A percentile compares a stretch with the other conserved stretches of the same genome.
Conservation (phyloP, 192 early-diverging fungal genomes). For the Rhizophagus prolifer region DNA sequence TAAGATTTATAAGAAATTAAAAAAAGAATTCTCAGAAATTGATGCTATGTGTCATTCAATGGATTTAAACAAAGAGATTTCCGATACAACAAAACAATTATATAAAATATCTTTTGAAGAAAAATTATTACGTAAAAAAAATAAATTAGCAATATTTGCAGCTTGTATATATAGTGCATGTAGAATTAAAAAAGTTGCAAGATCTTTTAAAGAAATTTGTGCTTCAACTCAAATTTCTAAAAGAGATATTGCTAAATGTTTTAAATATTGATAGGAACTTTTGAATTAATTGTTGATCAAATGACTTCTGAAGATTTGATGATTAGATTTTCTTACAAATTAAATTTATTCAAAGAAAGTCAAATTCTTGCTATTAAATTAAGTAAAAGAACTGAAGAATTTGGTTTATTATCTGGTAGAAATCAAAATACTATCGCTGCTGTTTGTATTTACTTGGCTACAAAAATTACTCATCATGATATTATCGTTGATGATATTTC, state of each 20-base stretch:
- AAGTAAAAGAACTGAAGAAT: conserved; percentile 67
- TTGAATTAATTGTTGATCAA: conserved; percentile 53
- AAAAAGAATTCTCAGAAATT: conserved; percentile 73
- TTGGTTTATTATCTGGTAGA: conserved; percentile 81
- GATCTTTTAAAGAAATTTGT: conserved; percentile 94
- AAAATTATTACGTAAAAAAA: conserved; percentile 75
- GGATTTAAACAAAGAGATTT: conserved; percentile 67
- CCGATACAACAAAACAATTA: conserved; percentile 78
- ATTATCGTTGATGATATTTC: conserved; percentile 74
- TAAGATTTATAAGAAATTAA: conserved; percentile 67
- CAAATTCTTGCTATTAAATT: too few species aligned
- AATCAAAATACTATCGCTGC: conserved; percentile 88
- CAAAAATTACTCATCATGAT: conserved; percentile 64
- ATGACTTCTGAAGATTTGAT: conserved; percentile 74
- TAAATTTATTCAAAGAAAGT: too few species aligned
- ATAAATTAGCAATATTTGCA: conserved; percentile 75
- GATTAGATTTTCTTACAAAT: conserved; percentile 75
- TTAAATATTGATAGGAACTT: conserved; percentile 60
- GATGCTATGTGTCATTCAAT: conserved; percentile 75
- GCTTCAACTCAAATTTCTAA: conserved; percentile 83
- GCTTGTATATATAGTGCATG: conserved; percentile 93
- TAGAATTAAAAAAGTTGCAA: conserved; percentile 69
- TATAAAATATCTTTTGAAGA: conserved; percentile 80
- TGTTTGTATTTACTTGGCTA: conserved; percentile 82
- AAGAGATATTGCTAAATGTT: conserved; percentile 85